Base-by-base conservation (phyloP, 1,139 yeast genomes). In the Suhomyces chickasaworum region DNA sequence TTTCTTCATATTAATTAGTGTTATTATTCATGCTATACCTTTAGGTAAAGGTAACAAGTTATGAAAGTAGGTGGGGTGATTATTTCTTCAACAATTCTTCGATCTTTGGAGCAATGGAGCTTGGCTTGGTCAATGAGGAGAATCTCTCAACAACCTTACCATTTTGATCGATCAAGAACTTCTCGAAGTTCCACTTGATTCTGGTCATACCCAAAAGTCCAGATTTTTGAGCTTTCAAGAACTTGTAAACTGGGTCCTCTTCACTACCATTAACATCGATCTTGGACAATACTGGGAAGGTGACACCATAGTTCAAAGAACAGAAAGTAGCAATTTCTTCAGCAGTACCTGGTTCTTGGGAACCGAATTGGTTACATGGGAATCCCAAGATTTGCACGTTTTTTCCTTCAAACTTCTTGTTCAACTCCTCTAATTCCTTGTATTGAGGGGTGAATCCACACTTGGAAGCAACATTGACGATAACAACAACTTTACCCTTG, bases 391-490 rank as follows among this genome's bases (percentile, higher is more conserved):
- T 80, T 47, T 78, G 88, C 33, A 93, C 77, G 22, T 91, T 95
- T 62, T 86, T 64, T 55, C 80, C 91, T 50, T 79, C 76, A 71
- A 86, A 89, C 66, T 87, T 84, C 60, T 87, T 76, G 77, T 91
- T 84, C 53, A 93, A 73, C 54, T 78, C 86, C 72, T 93, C 97
- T 50, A 93, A 78, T 52, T 85, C 97, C 59, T 68, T 68, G 59
- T 76, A 75, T 71, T 91, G 95, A 63, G 95, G 97, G 51, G 89
- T 86, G 58, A 89, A 86, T 58, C 89, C 88, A 49, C 93, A 89
- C 73, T 89, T 91, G 64, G 91, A 89, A 54, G 97, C 93, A 34
- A 97, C 98, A 66, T 93, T 93, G 56, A 93, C 96, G 55, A 93
- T 79, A 42, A 93, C 69, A 17, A 93, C 97, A 41, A 89, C 97